phyloP scores from a whole-genome alignment of 2,329 filamentous ascomycete genomes.

The Aureobasidium sp. region DNA sequence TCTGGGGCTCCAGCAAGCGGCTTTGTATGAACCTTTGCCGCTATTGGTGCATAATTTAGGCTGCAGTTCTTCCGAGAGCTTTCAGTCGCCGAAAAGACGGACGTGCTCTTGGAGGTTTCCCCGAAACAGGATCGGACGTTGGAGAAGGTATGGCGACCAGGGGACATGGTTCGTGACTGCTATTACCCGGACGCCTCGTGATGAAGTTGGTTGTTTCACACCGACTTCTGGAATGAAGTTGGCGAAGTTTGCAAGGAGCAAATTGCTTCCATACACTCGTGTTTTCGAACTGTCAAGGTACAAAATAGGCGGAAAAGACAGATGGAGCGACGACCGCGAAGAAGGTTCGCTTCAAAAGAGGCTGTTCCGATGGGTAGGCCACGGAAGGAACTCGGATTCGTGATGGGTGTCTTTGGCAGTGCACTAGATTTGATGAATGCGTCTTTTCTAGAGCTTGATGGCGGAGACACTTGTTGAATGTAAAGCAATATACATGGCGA shows the following conservation, averaged over 20 bases:
- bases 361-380: neutral
- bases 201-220: neutral
- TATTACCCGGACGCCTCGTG: slow-evolving; percentile 1
- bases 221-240: neutral
- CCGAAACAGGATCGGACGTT: neutral
- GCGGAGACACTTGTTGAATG: too few relatives aligned
- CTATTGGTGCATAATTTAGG: slow-evolving; percentile 13
- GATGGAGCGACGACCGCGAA: neutral
- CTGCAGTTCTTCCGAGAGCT: slow-evolving; percentile 9
- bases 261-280: neutral
- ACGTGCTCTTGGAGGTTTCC: neutral
- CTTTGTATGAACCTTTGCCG: slow-evolving; percentile 3
- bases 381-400: neutral
- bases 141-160: neutral
- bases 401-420: neutral
- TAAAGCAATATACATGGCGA: neutral
- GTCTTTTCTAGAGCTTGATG: neutral
- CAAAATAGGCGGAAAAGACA: neutral
- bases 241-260: neutral
- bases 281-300: neutral
- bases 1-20: slow-evolving; percentile 8
- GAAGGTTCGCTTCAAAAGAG: neutral
- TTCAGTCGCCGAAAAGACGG: slow-evolving; percentile 6
- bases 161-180: neutral
- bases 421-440: neutral